Evolutionary conservation across 1,284 basidiomycete genomes (phyloP), one percentile per base, ranked within the genome.

Genomic region (Cronartium quercuum): DNA sequence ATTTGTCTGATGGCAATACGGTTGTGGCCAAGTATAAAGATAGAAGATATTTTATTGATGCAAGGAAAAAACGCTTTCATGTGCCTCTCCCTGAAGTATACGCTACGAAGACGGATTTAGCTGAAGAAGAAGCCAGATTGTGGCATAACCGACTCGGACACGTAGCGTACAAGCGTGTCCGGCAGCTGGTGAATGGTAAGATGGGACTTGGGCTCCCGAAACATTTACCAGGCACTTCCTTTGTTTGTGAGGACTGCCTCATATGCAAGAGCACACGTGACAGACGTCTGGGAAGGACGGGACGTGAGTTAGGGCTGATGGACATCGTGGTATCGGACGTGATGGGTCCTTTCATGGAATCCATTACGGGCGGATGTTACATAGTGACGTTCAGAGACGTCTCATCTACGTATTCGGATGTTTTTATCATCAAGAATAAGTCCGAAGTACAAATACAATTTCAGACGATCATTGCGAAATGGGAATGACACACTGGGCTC

Each of bases 251-350:
- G 42, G 42, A 44, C 10, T n/a, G n/a, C n/a, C n/a, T n/a, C n/a
- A n/a, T n/a, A n/a, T n/a, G n/a, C n/a, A n/a, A n/a, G n/a, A n/a
- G n/a, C n/a, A n/a, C n/a, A n/a, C n/a, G n/a, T n/a, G n/a, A n/a
- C n/a, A n/a, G n/a, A n/a, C n/a, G n/a, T n/a, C n/a, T n/a, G n/a
- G n/a, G n/a, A n/a, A n/a, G n/a, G n/a, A n/a, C n/a, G n/a, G n/a
- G n/a, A n/a, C n/a, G n/a, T n/a, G n/a, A n/a, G n/a, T n/a, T n/a
- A n/a, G n/a, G n/a, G n/a, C n/a, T n/a, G n/a, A n/a, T 69, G 38
- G 57, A 69, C 15, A 60, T 40, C 18, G 44, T 69, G 24, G 68
- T 69, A 6, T 60, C 68, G 1, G 68, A 69, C 18, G 34, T 69
- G 3, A 40, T 69, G 2, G 68, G 68, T 4, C 68, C 68, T 42